A percentile compares a stretch with the other conserved stretches of the same genome.
Evolutionary conservation across 768 basidiomycete genomes (phyloP).

Genomic region (Leucosporidium creatinivorum): DNA sequence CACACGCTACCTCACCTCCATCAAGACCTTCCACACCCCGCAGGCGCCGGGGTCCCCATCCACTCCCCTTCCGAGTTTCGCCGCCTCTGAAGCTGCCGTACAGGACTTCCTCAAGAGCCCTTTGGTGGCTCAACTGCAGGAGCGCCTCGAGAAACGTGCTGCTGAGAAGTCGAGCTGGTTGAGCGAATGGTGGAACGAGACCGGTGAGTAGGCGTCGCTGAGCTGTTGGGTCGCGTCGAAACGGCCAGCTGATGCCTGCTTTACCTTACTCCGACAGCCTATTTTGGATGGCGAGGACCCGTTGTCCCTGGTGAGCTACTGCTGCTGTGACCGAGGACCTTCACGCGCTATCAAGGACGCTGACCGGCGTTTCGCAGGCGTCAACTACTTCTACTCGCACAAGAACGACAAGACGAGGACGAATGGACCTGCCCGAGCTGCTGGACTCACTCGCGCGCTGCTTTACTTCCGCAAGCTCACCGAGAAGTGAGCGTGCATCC

Average conservation of each 20-base stretch:
- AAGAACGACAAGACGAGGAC: conserved; percentile 39
- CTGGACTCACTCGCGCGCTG: conserved; percentile 35
- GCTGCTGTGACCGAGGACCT: not conserved
- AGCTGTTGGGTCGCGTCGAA: no score
- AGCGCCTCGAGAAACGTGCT: conserved; percentile 67
- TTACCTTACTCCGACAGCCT: not conserved
- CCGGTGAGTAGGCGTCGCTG: conserved; percentile 40
- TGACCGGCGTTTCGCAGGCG: conserved; percentile 56
- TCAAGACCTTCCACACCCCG: conserved; percentile 65
- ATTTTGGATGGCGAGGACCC: conserved; percentile 31
- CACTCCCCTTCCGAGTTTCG: conserved; percentile 21
- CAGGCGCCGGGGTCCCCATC: conserved; percentile 20
- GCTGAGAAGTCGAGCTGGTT: conserved; percentile 65
- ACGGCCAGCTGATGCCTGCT: not conserved
- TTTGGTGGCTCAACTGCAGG: conserved; percentile 64
- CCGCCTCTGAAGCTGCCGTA: conserved; percentile 44
- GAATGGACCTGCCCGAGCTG: conserved; percentile 34
- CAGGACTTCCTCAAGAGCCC: conserved; percentile 63
- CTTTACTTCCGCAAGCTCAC: conserved; percentile 51
- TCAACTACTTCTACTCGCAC: conserved; percentile 94
- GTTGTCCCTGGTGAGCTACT: conserved; percentile 29
- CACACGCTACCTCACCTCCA: conserved; percentile 78
- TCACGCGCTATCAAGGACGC: not conserved
- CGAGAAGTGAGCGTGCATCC: conserved; percentile 56
- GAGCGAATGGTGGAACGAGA: conserved; percentile 97